Base-by-base conservation (phyloP, 805 yeast genomes). In the Lipomyces kockii region DNA sequence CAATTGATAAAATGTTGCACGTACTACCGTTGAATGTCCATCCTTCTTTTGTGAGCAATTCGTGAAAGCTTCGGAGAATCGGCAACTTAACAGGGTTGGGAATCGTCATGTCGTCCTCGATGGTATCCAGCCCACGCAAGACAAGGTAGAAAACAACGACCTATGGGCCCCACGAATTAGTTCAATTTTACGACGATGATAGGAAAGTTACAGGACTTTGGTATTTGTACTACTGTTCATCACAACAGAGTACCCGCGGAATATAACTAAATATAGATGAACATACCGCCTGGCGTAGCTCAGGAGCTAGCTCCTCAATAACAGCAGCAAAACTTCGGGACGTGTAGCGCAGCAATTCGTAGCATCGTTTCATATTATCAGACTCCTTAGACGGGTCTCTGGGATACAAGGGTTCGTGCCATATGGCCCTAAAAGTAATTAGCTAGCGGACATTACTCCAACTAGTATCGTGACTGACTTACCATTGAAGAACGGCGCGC, bases 311-410 rank as follows among this genome's bases (percentile, higher is more conserved):
- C 77, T 95, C 97, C 82, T 85, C 84, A 74, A 94, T 94, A 27
- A 95, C 99, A 0, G 97, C 91, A n/a, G 89, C 92, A 77, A 95
- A 95, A 2, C 98, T 92, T 71, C 99, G 85, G 17, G 98, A 93
- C 0, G 98, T 90, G 66, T 79, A 65, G 39, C 81, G 79, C 67
- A 95, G 81, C 67, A 92, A 81, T 67, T 85, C 83, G 76, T 87
- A 91, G 77, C 98, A 92, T 78, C 85, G 81, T 67, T 77, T 79
- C 72, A 89, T 80, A 20, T 83, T 79, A n/a, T 80, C 79, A 0
- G 84, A 65, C 63, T 81, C 86, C 5, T 65, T 72, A 4, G 78
- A 66, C 9, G 77, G 78, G 57, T 83, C 83, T 22, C 84, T 77
- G 2, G 89, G 87, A 76, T 84, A 86, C 34, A 82, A 72, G 1